phyloP scores from a whole-genome alignment of 805 yeast genomes.

The Candida palmyrensis region DNA sequence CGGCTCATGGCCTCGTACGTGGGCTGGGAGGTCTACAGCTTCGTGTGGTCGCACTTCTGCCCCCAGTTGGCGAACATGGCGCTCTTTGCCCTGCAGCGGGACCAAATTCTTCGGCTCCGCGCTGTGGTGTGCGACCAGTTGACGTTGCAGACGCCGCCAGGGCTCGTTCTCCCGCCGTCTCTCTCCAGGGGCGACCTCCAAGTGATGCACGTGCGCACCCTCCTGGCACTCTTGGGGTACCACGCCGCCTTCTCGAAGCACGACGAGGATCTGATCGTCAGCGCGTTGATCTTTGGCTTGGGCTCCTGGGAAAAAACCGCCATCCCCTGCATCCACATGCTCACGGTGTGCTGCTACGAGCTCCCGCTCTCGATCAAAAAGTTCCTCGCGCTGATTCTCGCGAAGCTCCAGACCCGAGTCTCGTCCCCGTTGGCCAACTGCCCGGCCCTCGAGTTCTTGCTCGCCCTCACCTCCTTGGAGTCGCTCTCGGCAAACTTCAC shows the following conservation, averaged over 20 bases:
- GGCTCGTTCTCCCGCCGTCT: neutral
- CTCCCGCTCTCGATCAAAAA: conserved; percentile 69
- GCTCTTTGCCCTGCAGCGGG: conserved; percentile 40
- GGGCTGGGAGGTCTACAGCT: conserved; percentile 71
- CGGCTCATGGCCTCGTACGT: conserved; percentile 47
- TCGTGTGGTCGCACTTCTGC: conserved; percentile 60
- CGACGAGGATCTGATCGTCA: conserved; percentile 61
- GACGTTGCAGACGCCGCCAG: conserved; percentile 41
- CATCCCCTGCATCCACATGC: conserved; percentile 69
- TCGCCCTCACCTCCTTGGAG: conserved; percentile 63
- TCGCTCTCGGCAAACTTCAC: conserved; percentile 66
- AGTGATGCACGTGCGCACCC: conserved; percentile 56
- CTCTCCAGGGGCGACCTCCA: conserved; percentile 57
- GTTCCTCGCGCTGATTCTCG: conserved; percentile 60
- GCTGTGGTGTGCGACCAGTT: conserved; percentile 56
- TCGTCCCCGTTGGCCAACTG: conserved; percentile 65
- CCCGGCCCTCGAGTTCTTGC: conserved; percentile 70
- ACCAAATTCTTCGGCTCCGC: conserved; percentile 37
- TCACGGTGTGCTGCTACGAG: conserved; percentile 77
- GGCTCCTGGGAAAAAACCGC: conserved; percentile 77
- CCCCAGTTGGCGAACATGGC: conserved; percentile 59
- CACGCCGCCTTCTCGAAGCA: conserved; percentile 46
- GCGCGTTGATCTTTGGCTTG: conserved; percentile 54
- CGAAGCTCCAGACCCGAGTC: conserved; percentile 70
- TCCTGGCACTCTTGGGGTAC: conserved; percentile 61